Conservation (phyloP, 1,139 yeast genomes). For the Magnusiomyces tetraspermus region DNA sequence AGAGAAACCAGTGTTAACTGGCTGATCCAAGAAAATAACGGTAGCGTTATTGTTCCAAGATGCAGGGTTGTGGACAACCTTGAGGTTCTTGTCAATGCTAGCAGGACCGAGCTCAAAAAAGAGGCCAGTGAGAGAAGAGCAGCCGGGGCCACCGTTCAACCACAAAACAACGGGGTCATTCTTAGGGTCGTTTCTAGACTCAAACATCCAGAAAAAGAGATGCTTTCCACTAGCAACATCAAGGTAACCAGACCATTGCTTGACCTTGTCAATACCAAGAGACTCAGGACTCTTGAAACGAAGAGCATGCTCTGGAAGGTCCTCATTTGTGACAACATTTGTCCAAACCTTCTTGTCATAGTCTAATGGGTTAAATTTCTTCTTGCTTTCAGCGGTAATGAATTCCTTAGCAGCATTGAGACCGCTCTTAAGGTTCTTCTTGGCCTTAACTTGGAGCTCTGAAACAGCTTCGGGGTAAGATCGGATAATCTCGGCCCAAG, state of each 20-base stretch:
- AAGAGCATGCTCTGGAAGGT: conserved; percentile 13
- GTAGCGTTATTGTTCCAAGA: conserved; percentile 89
- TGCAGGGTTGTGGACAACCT: conserved; percentile 66
- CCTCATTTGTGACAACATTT: conserved; percentile 9
- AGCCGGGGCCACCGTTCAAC: conserved; percentile 91
- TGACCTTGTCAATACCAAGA: conserved; percentile 60
- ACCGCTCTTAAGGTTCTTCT: conserved; percentile 5
- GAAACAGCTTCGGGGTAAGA: conserved; percentile 14
- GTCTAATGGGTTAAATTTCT: not conserved
- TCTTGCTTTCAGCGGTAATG: not conserved
- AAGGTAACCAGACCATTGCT: conserved; percentile 80
- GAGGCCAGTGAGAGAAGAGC: conserved; percentile 83
- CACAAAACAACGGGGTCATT: conserved; percentile 80
- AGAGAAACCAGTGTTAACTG: conserved; percentile 88
- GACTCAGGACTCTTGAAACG: conserved; percentile 46
- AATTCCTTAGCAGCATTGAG: not conserved
- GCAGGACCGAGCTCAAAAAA: conserved; percentile 89
- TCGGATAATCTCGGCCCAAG: conserved; percentile 25
- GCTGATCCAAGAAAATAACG: conserved; percentile 88
- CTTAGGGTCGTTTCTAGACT: conserved; percentile 78
- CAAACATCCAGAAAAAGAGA: conserved; percentile 78
- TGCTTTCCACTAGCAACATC: conserved; percentile 82
- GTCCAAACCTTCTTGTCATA: conserved; percentile 11
- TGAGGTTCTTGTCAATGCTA: conserved; percentile 52
- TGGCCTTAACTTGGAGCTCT: conserved; percentile 13